Evolutionary conservation across 1,284 basidiomycete genomes (phyloP).

Genomic region (Rhodotorula sp.): DNA sequence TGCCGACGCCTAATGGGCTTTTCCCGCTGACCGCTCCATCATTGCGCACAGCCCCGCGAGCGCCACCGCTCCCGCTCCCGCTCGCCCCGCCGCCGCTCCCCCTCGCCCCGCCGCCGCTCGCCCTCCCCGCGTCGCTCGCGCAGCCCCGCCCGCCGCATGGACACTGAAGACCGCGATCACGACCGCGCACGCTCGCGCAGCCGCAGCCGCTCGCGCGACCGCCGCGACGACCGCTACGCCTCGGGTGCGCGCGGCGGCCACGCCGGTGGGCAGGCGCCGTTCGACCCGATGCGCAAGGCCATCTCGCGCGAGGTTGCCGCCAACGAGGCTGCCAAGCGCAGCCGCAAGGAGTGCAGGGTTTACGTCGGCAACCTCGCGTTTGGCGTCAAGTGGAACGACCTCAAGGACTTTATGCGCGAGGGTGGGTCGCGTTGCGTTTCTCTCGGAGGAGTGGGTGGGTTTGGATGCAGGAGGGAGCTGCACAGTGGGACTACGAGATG

Average conservation of each 20-base stretch:
- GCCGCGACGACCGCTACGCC: neutral
- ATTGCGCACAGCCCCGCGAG: neutral
- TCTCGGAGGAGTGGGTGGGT: constrained; percentile 47
- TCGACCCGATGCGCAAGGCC: constrained; percentile 39
- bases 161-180: constrained; percentile 19
- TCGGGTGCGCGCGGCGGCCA: neutral
- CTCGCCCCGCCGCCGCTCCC: constrained; percentile 20
- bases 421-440: constrained; percentile 70
- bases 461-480: neutral
- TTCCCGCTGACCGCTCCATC: neutral
- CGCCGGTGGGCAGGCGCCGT: constrained; percentile 4
- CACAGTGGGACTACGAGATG: neutral
- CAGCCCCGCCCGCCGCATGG: constrained; percentile 22
- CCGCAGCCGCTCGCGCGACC: constrained; percentile 8
- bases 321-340: constrained; percentile 68
- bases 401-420: constrained; percentile 98
- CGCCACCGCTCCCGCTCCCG: constrained; percentile 25
- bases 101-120: constrained; percentile 31
- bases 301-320: constrained; percentile 44
- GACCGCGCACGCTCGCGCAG: constrained; percentile 12
- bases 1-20: neutral
- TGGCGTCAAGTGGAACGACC: constrained; percentile 94
- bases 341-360: constrained; percentile 95
- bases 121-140: constrained; percentile 28
- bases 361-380: constrained; percentile 98